Conservation (phyloP, 768 basidiomycete genomes). For the Leucocoprinus leucothites region DNA sequence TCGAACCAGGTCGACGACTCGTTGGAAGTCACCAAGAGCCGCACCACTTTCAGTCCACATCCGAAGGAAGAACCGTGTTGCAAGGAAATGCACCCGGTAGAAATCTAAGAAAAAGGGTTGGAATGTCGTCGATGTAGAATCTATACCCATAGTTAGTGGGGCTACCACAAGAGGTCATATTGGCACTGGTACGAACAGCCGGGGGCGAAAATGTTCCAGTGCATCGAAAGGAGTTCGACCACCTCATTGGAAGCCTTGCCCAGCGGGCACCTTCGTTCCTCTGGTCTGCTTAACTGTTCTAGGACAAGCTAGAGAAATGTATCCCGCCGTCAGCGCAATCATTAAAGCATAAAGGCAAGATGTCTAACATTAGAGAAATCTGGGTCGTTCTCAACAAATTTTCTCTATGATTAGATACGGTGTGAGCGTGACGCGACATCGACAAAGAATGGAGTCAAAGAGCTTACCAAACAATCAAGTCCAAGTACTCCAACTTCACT, state of each 20-base stretch:
- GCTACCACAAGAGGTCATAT: conserved; percentile 6
- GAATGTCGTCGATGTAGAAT: conserved; percentile 78
- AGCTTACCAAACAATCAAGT: conserved; percentile 72
- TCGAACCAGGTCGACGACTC: conserved; percentile 72
- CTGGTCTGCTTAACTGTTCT: conserved; percentile 76
- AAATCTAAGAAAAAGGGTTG: conserved; percentile 89
- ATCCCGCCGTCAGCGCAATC: conserved; percentile 4
- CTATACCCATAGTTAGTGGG: conserved; percentile 31
- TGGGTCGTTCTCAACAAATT: conserved; percentile 65
- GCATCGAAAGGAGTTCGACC: conserved; percentile 78
- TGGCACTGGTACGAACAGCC: conserved; percentile 54
- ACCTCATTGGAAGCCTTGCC: conserved; percentile 83
- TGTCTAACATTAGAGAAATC: conserved; percentile 71
- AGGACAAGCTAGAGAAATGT: conserved; percentile 56
- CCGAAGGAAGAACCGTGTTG: conserved; percentile 82
- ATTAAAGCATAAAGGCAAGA: background rate
- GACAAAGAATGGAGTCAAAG: conserved; percentile 19
- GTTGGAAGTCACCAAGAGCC: conserved; percentile 68
- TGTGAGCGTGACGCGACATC: background rate
- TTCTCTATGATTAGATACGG: conserved; percentile 38
- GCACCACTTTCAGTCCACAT: conserved; percentile 92
- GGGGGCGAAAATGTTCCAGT: conserved; percentile 84
- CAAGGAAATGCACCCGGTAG: conserved; percentile 74
- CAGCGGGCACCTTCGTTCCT: conserved; percentile 77
- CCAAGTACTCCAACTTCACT: conserved; percentile 77